A percentile compares a stretch with the other conserved stretches of the same genome.
Conservation (phyloP, 139 green algal species). For the Bryopsis sp. region DNA sequence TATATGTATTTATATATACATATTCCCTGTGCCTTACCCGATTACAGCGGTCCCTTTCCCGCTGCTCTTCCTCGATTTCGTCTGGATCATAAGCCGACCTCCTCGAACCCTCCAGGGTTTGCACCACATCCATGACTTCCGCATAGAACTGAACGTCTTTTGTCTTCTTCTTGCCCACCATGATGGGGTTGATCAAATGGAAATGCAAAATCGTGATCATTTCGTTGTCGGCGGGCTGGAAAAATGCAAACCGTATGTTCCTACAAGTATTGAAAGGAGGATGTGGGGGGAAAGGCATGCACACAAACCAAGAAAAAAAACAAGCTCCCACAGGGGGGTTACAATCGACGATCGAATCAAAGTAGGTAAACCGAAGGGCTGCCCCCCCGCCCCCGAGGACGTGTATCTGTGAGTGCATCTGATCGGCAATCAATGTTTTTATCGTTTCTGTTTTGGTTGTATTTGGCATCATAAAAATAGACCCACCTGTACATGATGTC, state of each 20-base stretch:
- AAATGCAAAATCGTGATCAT: conserved; percentile 97
- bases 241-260: conserved; percentile 98
- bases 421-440: conserved; percentile 15
- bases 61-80: conserved; percentile 99
- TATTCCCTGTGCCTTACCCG: conserved; percentile 31
- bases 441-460: neutral
- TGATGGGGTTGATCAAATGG: conserved; percentile 96
- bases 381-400: too few species aligned
- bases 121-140: conserved; percentile 89
- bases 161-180: conserved; percentile 99
- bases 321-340: too few species aligned
- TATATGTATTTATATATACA: too few species aligned
- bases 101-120: conserved; percentile 81
- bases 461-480: conserved; percentile 2
- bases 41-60: conserved; percentile 86
- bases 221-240: conserved; percentile 88
- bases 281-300: too few species aligned
- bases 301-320: too few species aligned
- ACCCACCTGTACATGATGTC: conserved; percentile 83
- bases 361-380: too few species aligned
- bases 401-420: too few species aligned
- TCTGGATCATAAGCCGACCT: conserved; percentile 85
- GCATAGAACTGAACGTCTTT: conserved; percentile 95
- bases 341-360: too few species aligned
- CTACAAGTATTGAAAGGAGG: too few species aligned